phyloP scores from a whole-genome alignment of 495 filamentous ascomycete species.

The Neurospora sp. region DNA sequence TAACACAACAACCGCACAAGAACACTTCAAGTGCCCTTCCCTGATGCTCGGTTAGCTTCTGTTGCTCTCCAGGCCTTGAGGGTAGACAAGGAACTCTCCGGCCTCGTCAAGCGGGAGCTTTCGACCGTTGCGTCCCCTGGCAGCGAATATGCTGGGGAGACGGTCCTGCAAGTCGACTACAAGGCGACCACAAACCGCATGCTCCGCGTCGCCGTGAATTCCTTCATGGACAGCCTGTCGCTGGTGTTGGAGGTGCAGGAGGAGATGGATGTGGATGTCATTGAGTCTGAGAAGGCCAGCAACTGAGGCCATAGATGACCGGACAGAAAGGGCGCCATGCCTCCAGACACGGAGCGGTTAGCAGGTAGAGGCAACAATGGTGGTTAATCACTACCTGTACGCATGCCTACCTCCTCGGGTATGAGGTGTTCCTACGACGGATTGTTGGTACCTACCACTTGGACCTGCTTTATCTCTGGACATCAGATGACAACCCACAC shows the following conservation, averaged over 20 bases:
- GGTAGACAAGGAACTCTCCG: constrained; percentile 84
- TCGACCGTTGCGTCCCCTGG: constrained; percentile 35
- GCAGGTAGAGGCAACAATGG: background rate
- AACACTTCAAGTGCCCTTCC: constrained; percentile 73
- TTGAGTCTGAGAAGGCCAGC: constrained; percentile 23
- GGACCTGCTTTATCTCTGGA: background rate
- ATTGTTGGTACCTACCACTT: background rate
- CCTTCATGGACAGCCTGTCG: constrained; percentile 87
- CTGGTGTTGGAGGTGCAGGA: constrained; percentile 79
- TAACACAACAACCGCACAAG: constrained; percentile 34
- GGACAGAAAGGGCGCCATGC: background rate
- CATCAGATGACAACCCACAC: background rate
- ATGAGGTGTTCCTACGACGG: background rate
- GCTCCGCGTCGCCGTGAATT: constrained; percentile 93
- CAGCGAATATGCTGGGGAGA: constrained; percentile 29
- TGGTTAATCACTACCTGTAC: background rate
- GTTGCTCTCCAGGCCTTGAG: constrained; percentile 65
- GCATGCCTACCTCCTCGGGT: background rate
- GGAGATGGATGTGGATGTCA: constrained; percentile 79
- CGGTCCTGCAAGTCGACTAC: constrained; percentile 66
- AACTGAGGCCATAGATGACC: background rate
- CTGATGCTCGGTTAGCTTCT: constrained; percentile 66
- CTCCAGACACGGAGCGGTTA: background rate
- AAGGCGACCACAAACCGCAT: constrained; percentile 88
- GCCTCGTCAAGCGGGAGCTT: constrained; percentile 65